phyloP scores from a whole-genome alignment of 2,329 filamentous ascomycete species.

The Ascochyta pisi region DNA sequence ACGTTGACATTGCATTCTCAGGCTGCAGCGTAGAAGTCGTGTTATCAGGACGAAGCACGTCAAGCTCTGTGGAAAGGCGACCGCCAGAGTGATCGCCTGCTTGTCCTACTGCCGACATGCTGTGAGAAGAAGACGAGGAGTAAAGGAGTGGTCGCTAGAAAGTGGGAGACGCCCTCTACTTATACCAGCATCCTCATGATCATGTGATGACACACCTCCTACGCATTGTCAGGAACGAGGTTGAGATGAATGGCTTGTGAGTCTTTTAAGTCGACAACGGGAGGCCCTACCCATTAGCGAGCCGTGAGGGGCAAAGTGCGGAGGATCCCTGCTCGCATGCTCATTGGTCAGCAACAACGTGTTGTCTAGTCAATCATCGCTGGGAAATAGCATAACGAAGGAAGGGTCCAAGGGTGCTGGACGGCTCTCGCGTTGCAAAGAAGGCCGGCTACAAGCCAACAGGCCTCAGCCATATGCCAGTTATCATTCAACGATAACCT shows the following conservation, averaged over 20 bases:
- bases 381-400: neutral
- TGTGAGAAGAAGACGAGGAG: neutral
- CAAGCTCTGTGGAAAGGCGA: constrained; percentile 1
- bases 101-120: constrained; percentile 1
- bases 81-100: neutral
- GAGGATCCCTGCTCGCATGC: neutral
- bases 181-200: neutral
- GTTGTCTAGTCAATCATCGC: constrained; percentile 1
- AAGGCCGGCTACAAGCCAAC: no score
- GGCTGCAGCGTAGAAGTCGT: neutral
- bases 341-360: neutral
- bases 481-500: no score
- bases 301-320: neutral
- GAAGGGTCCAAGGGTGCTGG: no score
- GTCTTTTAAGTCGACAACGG: neutral
- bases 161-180: neutral
- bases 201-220: constrained; percentile 2
- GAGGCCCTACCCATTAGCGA: neutral
- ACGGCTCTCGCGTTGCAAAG: no score
- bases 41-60: neutral
- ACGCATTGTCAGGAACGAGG: neutral
- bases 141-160: neutral
- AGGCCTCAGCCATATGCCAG: no score
- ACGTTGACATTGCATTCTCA: neutral
- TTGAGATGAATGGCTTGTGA: neutral